Conservation (phyloP, 2,329 filamentous ascomycete species). For the Ascochyta rabiei region DNA sequence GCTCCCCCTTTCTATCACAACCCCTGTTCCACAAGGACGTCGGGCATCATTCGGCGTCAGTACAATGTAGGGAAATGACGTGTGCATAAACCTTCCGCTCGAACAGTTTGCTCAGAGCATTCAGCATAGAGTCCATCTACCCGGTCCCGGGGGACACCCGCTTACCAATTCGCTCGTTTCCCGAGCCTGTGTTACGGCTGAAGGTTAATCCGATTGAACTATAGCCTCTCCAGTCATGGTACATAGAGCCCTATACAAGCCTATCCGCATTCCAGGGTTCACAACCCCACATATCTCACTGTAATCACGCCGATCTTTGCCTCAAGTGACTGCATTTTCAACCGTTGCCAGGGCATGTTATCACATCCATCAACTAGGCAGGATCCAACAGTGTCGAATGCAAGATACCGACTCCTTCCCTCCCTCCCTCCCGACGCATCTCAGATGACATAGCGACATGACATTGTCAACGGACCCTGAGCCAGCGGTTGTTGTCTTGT, state of each 20-base stretch:
- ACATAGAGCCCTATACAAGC: background rate
- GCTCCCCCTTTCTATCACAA: background rate
- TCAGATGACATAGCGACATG: slow-evolving; percentile 18
- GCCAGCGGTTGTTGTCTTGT: slow-evolving; percentile 3
- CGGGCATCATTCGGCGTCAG: background rate
- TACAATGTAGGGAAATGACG: background rate
- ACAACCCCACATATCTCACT: slow-evolving; percentile 13
- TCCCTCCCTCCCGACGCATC: slow-evolving; percentile 14
- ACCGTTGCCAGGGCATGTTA: slow-evolving; percentile 9
- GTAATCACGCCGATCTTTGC: slow-evolving; percentile 4
- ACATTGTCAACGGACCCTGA: slow-evolving; percentile 17
- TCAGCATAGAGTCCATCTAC: background rate
- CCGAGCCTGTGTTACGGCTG: slow-evolving; percentile 8
- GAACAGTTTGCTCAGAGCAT: background rate
- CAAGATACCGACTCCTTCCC: slow-evolving; percentile 15
- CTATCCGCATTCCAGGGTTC: slow-evolving; percentile 13
- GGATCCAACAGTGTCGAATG: slow-evolving; percentile 1
- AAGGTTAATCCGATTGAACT: background rate
- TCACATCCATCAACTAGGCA: background rate
- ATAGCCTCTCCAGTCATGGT: background rate
- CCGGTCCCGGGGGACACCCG: slow-evolving; percentile 12
- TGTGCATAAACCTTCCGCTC: background rate
- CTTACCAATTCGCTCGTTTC: background rate
- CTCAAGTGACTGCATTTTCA: background rate
- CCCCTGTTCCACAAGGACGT: background rate